Percentiles rank a stretch among this genome's conserved stretches.
Evolutionary conservation across 176 grass and related monocot genomes (phyloP).

Genomic region (Saccharum officinarum): DNA sequence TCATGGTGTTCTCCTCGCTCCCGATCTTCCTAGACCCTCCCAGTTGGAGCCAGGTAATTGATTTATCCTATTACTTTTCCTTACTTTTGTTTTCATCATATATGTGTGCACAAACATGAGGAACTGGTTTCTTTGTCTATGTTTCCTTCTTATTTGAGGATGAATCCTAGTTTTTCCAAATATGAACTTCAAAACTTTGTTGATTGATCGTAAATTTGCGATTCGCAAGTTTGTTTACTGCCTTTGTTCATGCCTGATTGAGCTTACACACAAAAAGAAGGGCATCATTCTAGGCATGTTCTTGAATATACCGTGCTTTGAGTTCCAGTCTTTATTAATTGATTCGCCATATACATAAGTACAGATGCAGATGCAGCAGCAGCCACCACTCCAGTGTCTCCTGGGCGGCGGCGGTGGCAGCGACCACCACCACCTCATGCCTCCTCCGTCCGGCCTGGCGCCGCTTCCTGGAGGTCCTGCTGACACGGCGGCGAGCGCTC

Average conservation of each 20-base stretch:
- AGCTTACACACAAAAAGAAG: neutral
- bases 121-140: neutral
- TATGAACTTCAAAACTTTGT: neutral
- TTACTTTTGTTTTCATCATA: neutral
- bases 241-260: neutral
- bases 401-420: constrained; percentile 33
- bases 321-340: neutral
- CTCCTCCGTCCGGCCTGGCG: constrained; percentile 32
- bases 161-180: neutral
- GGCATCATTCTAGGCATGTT: constrained; percentile 34
- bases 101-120: constrained; percentile 7
- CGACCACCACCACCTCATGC: constrained; percentile 42
- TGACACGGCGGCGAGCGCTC: constrained; percentile 30
- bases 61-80: neutral
- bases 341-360: neutral
- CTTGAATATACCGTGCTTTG: constrained; percentile 78
- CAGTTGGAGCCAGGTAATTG: constrained; percentile 88
- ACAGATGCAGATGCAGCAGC: constrained; percentile 65
- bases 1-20: constrained; percentile 95
- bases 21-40: constrained; percentile 85
- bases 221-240: constrained; percentile 18
- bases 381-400: constrained; percentile 47
- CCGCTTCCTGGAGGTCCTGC: neutral
- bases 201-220: no score
- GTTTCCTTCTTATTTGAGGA: neutral